Conservation (phyloP, 176 grass and related monocot genomes). For the Bothriochloa decipiens region DNA sequence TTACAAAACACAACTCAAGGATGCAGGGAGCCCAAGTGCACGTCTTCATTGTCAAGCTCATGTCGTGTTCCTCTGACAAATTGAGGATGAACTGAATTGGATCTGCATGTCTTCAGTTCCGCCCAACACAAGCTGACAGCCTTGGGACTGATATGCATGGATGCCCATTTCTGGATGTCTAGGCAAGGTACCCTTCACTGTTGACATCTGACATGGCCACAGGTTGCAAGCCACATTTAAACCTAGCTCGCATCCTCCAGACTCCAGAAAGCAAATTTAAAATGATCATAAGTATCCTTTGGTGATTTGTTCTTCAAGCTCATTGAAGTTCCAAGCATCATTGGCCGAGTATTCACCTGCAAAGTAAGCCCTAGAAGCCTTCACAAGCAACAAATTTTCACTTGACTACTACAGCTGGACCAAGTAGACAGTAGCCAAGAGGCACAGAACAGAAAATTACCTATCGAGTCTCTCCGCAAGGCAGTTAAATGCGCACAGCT, state of each 20-base stretch:
- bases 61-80: not conserved
- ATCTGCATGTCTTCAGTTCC: not conserved
- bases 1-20: too few relatives aligned
- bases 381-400: not conserved
- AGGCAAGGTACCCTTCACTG: too few relatives aligned
- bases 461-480: constrained; percentile 77
- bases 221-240: not conserved
- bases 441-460: constrained; percentile 33
- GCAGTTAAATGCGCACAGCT: constrained; percentile 95
- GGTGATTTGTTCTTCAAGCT: constrained; percentile 74
- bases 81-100: not conserved
- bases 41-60: too few relatives aligned
- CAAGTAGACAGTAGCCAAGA: not conserved
- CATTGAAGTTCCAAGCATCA: constrained; percentile 80
- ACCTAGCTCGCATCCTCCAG: not conserved
- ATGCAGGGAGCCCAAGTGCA: too few relatives aligned
- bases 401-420: not conserved
- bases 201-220: not conserved
- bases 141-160: too few relatives aligned
- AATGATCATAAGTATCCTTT: constrained; percentile 75
- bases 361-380: not conserved
- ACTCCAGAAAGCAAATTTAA: not conserved
- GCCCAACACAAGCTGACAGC: too few relatives aligned
- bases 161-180: too few relatives aligned
- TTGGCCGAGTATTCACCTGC: constrained; percentile 81